Evolutionary conservation across 371 early-diverging fungal species (phyloP).

Genomic region (Lichtheimia ramosa): DNA sequence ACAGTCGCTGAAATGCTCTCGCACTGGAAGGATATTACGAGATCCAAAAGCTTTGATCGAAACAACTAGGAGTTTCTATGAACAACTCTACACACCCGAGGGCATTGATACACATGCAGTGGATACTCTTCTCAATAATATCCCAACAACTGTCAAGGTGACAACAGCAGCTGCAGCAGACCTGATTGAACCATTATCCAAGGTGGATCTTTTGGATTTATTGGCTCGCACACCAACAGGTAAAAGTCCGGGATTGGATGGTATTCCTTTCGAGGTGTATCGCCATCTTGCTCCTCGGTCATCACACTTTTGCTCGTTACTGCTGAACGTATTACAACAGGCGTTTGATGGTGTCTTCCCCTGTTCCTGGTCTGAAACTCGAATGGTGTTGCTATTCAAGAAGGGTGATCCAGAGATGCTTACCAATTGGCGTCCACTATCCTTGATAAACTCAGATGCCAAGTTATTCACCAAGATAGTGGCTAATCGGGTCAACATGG

Average conservation of each 20-base stretch:
- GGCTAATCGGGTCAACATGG: not conserved
- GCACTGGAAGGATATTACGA: not conserved
- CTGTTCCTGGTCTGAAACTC: not conserved
- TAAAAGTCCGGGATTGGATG: constrained; percentile 13
- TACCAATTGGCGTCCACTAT: constrained; percentile 25
- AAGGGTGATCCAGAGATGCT: constrained; percentile 23
- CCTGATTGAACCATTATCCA: too few relatives aligned
- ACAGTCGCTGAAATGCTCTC: constrained; percentile 2
- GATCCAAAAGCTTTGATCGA: not conserved
- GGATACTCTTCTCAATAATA: too few relatives aligned
- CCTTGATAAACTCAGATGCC: constrained; percentile 13
- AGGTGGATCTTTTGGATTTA: not conserved
- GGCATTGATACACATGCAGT: too few relatives aligned
- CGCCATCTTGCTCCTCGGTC: not conserved
- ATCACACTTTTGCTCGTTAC: too few relatives aligned
- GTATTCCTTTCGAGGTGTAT: constrained; percentile 9
- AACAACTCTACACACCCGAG: not conserved
- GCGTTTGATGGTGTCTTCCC: not conserved
- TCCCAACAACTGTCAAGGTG: too few relatives aligned
- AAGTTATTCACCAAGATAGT: constrained; percentile 15
- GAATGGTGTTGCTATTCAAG: constrained; percentile 27
- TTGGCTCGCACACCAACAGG: too few relatives aligned
- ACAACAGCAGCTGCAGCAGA: too few relatives aligned
- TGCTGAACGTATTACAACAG: not conserved
- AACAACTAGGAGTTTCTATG: not conserved